Percentiles rank a stretch among this genome's conserved stretches.
These are phyloP conservation scores for Pseudogymnoascus sp. DNA, from an alignment of 2,329 filamentous ascomycete species.

Conservation along the genomic window DNA sequence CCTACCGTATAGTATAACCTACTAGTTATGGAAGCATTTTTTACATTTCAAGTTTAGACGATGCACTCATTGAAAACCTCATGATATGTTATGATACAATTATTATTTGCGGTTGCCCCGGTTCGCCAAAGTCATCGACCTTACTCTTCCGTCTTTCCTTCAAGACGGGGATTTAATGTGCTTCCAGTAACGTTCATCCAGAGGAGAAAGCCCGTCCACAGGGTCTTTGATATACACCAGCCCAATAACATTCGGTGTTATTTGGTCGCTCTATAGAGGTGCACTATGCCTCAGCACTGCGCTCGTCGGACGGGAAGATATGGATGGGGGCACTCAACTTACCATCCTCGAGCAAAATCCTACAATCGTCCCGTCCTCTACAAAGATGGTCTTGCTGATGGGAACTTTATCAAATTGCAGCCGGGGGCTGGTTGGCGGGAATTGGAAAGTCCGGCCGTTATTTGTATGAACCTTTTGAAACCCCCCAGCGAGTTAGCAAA, in stretches of 20 bases:
- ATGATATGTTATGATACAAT: neutral
- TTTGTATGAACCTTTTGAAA: neutral
- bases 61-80: too few species aligned
- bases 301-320: neutral
- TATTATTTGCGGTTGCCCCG: neutral
- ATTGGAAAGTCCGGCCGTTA: neutral
- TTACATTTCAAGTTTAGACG: too few species aligned
- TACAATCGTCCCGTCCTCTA: neutral
- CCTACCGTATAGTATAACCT: too few species aligned
- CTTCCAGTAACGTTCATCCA: neutral
- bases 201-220: neutral
- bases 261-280: neutral
- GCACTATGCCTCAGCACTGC: neutral
- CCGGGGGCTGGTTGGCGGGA: neutral
- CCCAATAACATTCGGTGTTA: neutral
- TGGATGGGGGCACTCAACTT: neutral
- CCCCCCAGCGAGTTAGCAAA: neutral
- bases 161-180: neutral
- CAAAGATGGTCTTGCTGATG: neutral
- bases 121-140: neutral
- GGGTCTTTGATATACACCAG: neutral
- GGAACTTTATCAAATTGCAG: neutral
- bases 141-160: neutral
- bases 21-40: too few species aligned
- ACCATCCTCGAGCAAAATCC: neutral